These are phyloP conservation scores for Lachnellula occidentalis DNA, from an alignment of 2,329 filamentous ascomycete species.

Conservation along the genomic window DNA sequence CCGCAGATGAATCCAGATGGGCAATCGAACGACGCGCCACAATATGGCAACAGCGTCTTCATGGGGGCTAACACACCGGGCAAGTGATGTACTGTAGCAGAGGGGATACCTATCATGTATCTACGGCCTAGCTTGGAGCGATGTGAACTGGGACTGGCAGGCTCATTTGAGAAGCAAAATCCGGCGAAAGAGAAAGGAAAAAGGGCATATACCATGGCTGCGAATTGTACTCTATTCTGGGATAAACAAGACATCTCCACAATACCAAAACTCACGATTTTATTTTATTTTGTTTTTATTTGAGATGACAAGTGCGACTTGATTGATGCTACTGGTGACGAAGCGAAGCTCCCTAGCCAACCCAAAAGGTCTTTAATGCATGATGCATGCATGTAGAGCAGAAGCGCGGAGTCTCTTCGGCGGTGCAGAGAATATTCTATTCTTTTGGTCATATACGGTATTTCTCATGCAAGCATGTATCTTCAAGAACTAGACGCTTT, in stretches of 20 bases:
- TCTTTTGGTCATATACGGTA: too few relatives aligned
- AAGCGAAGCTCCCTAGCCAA: background rate
- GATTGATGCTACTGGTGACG: background rate
- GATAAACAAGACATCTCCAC: background rate
- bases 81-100: conserved; percentile 14
- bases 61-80: conserved; percentile 33
- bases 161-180: background rate
- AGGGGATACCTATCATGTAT: background rate
- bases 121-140: background rate
- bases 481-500: too few relatives aligned
- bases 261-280: background rate
- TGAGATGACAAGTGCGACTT: too few relatives aligned
- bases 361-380: too few relatives aligned
- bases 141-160: background rate
- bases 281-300: too few relatives aligned
- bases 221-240: background rate
- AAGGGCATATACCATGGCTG: background rate
- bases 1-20: conserved; percentile 13
- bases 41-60: conserved; percentile 27
- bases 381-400: too few relatives aligned
- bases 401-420: background rate
- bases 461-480: too few relatives aligned
- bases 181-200: background rate
- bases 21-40: conserved; percentile 12
- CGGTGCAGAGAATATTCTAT: background rate